Conservation (phyloP, 148 eudicot species). For the Spergularia marina region DNA sequence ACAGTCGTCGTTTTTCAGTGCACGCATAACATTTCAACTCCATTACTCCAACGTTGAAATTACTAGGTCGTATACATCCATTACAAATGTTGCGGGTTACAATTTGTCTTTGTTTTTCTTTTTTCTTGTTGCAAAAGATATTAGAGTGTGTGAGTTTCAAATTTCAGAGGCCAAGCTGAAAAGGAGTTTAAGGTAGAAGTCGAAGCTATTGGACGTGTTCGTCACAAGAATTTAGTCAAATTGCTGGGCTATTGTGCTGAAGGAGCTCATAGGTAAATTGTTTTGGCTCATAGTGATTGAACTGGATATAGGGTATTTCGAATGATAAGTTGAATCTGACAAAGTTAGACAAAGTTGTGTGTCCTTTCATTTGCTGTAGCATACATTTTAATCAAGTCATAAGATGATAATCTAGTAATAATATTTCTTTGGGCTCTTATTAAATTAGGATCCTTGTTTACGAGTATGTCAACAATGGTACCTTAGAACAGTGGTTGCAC, state of each 20-base stretch:
- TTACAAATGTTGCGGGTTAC: no score
- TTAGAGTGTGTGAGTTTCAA: neutral
- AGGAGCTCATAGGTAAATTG: slow-evolving; percentile 80
- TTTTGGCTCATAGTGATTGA: neutral
- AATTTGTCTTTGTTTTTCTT: no score
- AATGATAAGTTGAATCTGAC: neutral
- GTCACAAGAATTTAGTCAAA: slow-evolving; percentile 88
- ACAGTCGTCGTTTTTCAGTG: no score
- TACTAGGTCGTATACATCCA: no score
- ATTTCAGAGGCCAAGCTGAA: slow-evolving; percentile 89
- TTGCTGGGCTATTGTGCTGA: slow-evolving; percentile 91
- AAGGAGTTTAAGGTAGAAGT: slow-evolving; percentile 94
- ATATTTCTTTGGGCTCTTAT: slow-evolving; percentile 1
- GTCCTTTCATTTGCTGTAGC: neutral
- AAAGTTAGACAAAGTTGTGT: neutral
- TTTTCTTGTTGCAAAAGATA: neutral
- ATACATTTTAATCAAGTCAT: neutral
- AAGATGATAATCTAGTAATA: neutral
- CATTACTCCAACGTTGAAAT: no score
- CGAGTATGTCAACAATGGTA: slow-evolving; percentile 86
- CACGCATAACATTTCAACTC: no score
- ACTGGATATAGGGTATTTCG: neutral
- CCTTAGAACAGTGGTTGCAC: slow-evolving; percentile 91
- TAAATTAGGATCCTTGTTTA: slow-evolving; percentile 79
- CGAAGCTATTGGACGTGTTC: slow-evolving; percentile 89